phyloP scores from a whole-genome alignment of 2,329 filamentous ascomycete genomes.

The Fusarium agapanthi region DNA sequence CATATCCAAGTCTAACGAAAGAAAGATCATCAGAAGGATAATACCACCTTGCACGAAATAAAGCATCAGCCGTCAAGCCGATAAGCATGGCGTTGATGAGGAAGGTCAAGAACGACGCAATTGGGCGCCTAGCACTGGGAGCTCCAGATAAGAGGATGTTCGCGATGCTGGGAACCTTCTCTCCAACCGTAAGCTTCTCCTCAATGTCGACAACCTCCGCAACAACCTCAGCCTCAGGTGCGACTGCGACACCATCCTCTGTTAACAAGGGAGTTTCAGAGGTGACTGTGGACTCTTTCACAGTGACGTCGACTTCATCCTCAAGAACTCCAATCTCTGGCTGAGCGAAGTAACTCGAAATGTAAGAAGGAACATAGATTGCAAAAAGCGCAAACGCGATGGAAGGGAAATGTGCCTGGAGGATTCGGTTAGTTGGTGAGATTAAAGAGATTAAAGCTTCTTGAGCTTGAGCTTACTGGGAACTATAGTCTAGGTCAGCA shows the following conservation, averaged over 20 bases:
- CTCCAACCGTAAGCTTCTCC: slow-evolving; percentile 68
- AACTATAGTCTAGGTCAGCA: slow-evolving; percentile 43
- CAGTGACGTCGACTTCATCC: slow-evolving; percentile 65
- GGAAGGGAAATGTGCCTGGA: slow-evolving; percentile 56
- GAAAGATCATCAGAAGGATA: slow-evolving; percentile 79
- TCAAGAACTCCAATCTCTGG: slow-evolving; percentile 67
- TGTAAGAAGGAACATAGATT: slow-evolving; percentile 71
- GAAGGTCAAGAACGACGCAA: slow-evolving; percentile 73
- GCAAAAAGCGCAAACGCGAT: slow-evolving; percentile 69
- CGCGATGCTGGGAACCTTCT: slow-evolving; percentile 65
- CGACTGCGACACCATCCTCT: slow-evolving; percentile 45
- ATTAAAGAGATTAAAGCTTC: slow-evolving; percentile 21
- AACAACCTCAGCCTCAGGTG: slow-evolving; percentile 48
- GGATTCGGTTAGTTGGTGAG: slow-evolving; percentile 13
- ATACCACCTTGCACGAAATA: slow-evolving; percentile 76
- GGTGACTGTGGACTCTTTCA: slow-evolving; percentile 57
- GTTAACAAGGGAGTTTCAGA: slow-evolving; percentile 40
- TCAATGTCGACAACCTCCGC: slow-evolving; percentile 66
- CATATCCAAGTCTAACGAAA: slow-evolving; percentile 87
- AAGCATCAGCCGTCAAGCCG: slow-evolving; percentile 76
- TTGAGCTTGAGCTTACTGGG: slow-evolving; percentile 43
- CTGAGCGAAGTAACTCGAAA: slow-evolving; percentile 65
- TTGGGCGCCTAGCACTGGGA: slow-evolving; percentile 74
- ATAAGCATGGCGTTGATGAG: slow-evolving; percentile 76
- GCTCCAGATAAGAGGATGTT: slow-evolving; percentile 78